A percentile compares a stretch with the other conserved stretches of the same genome.
These are phyloP conservation scores for Phyllosticta capitalensis DNA, from an alignment of 2,329 filamentous ascomycete genomes.

Conservation along the genomic window DNA sequence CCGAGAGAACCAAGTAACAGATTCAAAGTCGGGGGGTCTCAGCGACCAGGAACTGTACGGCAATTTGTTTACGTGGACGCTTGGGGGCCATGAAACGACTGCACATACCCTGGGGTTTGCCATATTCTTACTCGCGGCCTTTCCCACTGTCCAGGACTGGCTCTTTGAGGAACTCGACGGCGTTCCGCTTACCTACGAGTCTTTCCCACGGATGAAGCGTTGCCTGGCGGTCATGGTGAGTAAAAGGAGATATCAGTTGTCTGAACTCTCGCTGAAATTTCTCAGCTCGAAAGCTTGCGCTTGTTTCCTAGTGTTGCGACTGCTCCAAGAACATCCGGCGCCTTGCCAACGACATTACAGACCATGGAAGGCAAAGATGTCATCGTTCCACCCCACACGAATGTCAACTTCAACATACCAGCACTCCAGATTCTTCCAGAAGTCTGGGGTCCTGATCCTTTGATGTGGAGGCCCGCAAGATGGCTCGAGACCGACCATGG, in stretches of 20 bases:
- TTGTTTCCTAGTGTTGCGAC: constrained; percentile 16
- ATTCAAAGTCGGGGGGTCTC: constrained; percentile 65
- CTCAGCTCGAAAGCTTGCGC: constrained; percentile 20
- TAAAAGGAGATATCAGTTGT: not conserved
- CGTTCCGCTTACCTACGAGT: constrained; percentile 18
- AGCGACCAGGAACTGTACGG: constrained; percentile 19
- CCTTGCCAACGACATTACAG: not conserved
- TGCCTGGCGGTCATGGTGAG: constrained; percentile 41
- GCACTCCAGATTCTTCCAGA: constrained; percentile 3
- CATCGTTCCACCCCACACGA: not conserved
- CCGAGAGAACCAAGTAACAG: constrained; percentile 41
- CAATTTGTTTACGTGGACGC: constrained; percentile 24
- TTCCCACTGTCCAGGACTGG: constrained; percentile 45
- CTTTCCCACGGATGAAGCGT: constrained; percentile 37
- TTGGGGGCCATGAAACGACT: constrained; percentile 24
- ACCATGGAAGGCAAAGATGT: not conserved
- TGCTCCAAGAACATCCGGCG: constrained; percentile 12
- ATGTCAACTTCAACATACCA: not conserved
- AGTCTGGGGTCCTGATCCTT: constrained; percentile 1
- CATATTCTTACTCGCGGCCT: constrained; percentile 36
- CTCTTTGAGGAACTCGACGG: constrained; percentile 39
- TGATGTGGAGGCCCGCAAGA: not conserved
- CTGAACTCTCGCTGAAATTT: not conserved
- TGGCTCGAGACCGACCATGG: not conserved
- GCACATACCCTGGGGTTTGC: constrained; percentile 43